A percentile compares a stretch with the other conserved stretches of the same genome.
Evolutionary conservation across 2,329 filamentous ascomycete species (phyloP).

Genomic region (Diaporthe velutina): DNA sequence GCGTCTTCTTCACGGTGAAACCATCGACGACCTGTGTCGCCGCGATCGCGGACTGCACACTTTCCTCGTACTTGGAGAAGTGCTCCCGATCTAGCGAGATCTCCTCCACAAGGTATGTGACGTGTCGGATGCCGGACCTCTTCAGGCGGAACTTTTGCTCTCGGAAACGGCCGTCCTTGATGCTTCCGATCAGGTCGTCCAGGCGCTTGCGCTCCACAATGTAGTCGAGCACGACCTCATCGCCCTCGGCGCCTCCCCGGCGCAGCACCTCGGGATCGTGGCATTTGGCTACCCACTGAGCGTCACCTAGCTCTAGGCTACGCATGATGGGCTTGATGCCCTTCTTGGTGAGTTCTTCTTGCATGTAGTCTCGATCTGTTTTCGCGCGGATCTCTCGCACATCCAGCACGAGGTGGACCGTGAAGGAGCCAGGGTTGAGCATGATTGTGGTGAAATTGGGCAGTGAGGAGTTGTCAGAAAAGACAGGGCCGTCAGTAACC

Average conservation of each 20-base stretch:
- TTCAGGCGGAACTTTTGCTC: slow-evolving; percentile 87
- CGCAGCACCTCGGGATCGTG: slow-evolving; percentile 69
- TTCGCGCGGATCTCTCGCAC: slow-evolving; percentile 80
- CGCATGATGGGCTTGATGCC: slow-evolving; percentile 76
- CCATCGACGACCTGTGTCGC: slow-evolving; percentile 83
- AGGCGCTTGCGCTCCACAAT: slow-evolving; percentile 86
- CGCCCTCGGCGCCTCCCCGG: slow-evolving; percentile 70
- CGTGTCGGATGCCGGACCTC: slow-evolving; percentile 79
- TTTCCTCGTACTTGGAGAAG: slow-evolving; percentile 71
- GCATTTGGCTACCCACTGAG: slow-evolving; percentile 83
- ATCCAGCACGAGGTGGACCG: slow-evolving; percentile 80
- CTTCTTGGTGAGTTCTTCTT: slow-evolving; percentile 76
- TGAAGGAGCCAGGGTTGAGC: slow-evolving; percentile 75
- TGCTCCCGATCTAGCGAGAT: slow-evolving; percentile 70
- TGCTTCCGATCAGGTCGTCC: slow-evolving; percentile 83
- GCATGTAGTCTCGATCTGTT: slow-evolving; percentile 82
- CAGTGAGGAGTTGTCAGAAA: slow-evolving; percentile 47
- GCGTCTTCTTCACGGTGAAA: slow-evolving; percentile 83
- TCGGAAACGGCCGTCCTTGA: slow-evolving; percentile 85
- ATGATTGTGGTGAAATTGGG: slow-evolving; percentile 70
- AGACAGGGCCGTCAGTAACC: slow-evolving; percentile 54
- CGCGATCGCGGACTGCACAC: slow-evolving; percentile 79
- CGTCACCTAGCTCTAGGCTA: slow-evolving; percentile 79
- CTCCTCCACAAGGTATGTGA: slow-evolving; percentile 84
- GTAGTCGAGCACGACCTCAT: slow-evolving; percentile 82